phyloP scores from a whole-genome alignment of 441 rosid species.

The Euphorbia schlechtendalii region DNA sequence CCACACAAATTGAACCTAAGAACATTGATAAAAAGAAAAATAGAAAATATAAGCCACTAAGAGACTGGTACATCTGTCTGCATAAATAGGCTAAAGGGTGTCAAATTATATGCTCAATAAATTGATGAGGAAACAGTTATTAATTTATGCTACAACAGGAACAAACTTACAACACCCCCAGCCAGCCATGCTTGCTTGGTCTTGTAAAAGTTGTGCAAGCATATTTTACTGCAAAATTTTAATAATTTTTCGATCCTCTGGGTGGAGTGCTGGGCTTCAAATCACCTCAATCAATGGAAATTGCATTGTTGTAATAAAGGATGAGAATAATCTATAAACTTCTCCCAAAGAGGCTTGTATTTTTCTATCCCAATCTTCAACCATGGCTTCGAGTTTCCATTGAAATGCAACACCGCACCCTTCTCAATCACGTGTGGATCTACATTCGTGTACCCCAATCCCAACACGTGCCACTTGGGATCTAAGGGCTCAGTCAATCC shows the following conservation, averaged over 20 bases:
- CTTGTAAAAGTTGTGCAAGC: constrained; percentile 32
- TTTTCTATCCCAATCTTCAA: constrained; percentile 89
- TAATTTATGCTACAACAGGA: too few relatives aligned
- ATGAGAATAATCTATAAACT: constrained; percentile 66
- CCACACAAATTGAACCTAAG: not conserved
- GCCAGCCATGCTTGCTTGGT: too few relatives aligned
- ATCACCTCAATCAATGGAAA: constrained; percentile 43
- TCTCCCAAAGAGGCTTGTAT: constrained; percentile 94
- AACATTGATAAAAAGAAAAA: not conserved
- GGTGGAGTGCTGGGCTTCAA: not conserved
- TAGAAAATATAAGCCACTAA: not conserved
- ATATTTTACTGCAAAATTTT: constrained; percentile 20
- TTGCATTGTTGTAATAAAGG: constrained; percentile 78
- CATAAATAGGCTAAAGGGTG: too few relatives aligned
- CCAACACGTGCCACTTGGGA: constrained; percentile 76
- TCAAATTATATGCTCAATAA: too few relatives aligned
- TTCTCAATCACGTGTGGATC: constrained; percentile 70
- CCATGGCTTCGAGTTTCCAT: constrained; percentile 96
- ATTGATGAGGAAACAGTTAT: too few relatives aligned
- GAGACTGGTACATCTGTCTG: too few relatives aligned
- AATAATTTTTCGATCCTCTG: too few relatives aligned
- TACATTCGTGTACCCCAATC: constrained; percentile 84
- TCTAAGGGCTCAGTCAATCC: constrained; percentile 80
- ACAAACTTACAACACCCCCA: too few relatives aligned
- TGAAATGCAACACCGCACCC: constrained; percentile 91